Base-by-base conservation (phyloP, 768 basidiomycete genomes). In the Hypholoma sublateritium region DNA sequence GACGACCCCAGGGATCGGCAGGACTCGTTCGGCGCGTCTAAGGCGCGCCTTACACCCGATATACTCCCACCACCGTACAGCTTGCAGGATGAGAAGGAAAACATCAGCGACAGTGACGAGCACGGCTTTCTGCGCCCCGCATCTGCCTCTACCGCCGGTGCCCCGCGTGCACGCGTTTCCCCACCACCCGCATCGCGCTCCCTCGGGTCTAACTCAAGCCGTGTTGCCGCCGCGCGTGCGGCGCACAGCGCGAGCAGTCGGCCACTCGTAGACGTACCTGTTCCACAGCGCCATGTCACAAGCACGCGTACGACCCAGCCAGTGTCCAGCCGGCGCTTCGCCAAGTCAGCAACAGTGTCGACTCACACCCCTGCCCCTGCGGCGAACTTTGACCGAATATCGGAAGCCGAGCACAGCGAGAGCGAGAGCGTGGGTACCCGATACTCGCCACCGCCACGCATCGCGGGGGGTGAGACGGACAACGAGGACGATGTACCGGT, bases 51-150 rank as follows among this genome's bases (percentile, higher is more conserved):
- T 39, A 62, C 65, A 52, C 47, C 62, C 51, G 71, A 69, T 49
- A 52, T 65, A 32, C 58, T 64, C 55, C 46, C 66, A 17, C 57
- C 62, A 53, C 34, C 65, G 8, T 70, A 75, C 58, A 32, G 67
- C 17, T 68, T 69, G 19, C 78, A 74, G 53, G 79, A 81, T 50
- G 81, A 81, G 62, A 81, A 81, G 65, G 81, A 77, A 65, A 81
- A 76, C 63, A 75, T 77, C 55, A 76, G 67, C 56, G 78, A 67
- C 69, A 72, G 66, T 36, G 77, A 76, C 65, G 75, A 75, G 49
- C 70, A 61, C 56, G 72, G 67, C 50, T 65, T 74, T 24, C 63
- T 64, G 21, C 63, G 67, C 17, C 55, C 63, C 17, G 65, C 65
- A 25, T 56, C 70, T 21, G 61, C 65, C n/a, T 59, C 60, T 13